Evolutionary conservation across 352 stramenopile genomes (phyloP).

Genomic region (Globisporangium irregulare): DNA sequence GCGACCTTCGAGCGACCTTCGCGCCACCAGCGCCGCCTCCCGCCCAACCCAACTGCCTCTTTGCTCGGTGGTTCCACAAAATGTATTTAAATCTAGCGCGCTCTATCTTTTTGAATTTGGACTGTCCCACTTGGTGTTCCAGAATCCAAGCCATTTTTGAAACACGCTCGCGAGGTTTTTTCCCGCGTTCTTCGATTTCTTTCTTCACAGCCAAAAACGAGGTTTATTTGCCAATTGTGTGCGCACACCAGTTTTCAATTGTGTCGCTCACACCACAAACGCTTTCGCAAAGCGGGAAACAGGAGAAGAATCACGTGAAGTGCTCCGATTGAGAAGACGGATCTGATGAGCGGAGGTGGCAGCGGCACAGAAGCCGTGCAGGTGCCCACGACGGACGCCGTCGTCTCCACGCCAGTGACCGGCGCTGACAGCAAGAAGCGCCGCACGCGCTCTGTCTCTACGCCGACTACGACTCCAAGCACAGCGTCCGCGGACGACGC

Average conservation of each 20-base stretch:
- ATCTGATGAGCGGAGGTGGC: constrained; percentile 1
- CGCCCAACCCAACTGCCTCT: not conserved
- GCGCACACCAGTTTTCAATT: too few relatives aligned
- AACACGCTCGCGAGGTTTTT: not conserved
- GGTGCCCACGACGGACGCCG: constrained; percentile 5
- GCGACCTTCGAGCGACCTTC: constrained; percentile 28
- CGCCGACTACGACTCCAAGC: not conserved
- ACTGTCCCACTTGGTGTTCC: not conserved
- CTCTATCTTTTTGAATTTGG: not conserved
- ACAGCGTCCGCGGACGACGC: not conserved
- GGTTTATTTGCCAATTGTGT: constrained; percentile 23
- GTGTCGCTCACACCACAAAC: constrained; percentile 8
- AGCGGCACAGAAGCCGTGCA: constrained; percentile 20
- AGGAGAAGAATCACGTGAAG: constrained; percentile 10
- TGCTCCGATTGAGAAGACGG: too few relatives aligned
- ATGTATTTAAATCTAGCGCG: constrained; percentile 1
- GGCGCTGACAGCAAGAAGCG: constrained; percentile 36
- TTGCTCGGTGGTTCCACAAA: not conserved
- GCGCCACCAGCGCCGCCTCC: not conserved
- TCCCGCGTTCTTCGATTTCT: not conserved
- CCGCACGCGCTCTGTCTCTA: constrained; percentile 15
- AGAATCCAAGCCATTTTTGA: not conserved
- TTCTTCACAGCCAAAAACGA: not conserved
- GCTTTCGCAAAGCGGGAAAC: constrained; percentile 11
- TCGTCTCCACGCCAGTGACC: constrained; percentile 24